Percentiles rank a stretch among this genome's conserved stretches.
phyloP scores from a whole-genome alignment of 768 basidiomycete species.

The Gyrodon lividus region DNA sequence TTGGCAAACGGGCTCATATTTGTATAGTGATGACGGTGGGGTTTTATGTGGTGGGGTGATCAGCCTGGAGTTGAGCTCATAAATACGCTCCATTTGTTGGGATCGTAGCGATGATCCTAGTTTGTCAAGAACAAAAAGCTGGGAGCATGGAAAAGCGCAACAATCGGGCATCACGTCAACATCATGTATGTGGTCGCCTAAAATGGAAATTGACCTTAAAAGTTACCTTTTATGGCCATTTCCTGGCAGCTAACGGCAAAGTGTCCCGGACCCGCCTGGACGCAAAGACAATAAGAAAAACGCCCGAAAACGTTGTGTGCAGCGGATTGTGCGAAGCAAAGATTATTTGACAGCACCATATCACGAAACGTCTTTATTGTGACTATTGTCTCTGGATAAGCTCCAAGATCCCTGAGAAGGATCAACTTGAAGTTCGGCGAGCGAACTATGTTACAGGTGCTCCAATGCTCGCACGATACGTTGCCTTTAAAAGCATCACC shows the following conservation, averaged over 20 bases:
- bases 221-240: conserved; percentile 4
- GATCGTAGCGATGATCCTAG: conserved; percentile 8
- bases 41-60: conserved; percentile 7
- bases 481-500: conserved; percentile 16
- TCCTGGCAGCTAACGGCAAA: neutral
- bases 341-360: conserved; percentile 6
- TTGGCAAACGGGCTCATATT: conserved; percentile 17
- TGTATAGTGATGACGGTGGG: neutral
- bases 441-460: neutral
- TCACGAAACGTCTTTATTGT: conserved; percentile 23
- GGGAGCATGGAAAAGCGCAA: neutral
- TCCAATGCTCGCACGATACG: conserved; percentile 5
- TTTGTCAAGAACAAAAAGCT: conserved; percentile 33
- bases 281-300: conserved; percentile 28
- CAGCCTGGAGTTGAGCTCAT: conserved; percentile 13
- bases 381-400: conserved; percentile 19
- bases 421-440: neutral
- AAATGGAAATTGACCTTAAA: conserved; percentile 6
- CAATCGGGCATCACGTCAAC: too few species aligned
- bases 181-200: neutral
- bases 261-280: neutral
- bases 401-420: conserved; percentile 4
- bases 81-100: conserved; percentile 21
- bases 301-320: conserved; percentile 5
- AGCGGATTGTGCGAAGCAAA: conserved; percentile 13